Evolutionary conservation across 2,329 filamentous ascomycete genomes (phyloP).

Genomic region (Fusarium bulbicola): DNA sequence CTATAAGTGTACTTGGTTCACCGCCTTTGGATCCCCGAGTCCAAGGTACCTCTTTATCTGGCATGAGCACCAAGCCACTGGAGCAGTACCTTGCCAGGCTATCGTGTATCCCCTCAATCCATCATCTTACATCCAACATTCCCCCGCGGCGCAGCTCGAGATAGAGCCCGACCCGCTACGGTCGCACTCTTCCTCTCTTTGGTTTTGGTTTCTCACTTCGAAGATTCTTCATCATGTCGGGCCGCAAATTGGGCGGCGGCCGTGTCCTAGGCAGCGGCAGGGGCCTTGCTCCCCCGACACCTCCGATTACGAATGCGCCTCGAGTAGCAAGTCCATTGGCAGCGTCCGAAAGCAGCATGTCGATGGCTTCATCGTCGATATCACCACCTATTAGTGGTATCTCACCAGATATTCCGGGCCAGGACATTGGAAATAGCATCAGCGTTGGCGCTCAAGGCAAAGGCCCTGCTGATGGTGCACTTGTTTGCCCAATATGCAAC

Average conservation of each 20-base stretch:
- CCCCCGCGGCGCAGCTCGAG: constrained; percentile 44
- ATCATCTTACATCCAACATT: constrained; percentile 28
- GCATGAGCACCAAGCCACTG: constrained; percentile 6
- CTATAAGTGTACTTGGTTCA: constrained; percentile 17
- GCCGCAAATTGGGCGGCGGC: constrained; percentile 89
- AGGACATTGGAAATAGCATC: constrained; percentile 84
- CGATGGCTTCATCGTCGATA: constrained; percentile 74
- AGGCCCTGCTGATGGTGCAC: constrained; percentile 62
- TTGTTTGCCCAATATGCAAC: constrained; percentile 96
- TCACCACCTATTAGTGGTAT: constrained; percentile 71
- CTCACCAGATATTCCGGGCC: constrained; percentile 70
- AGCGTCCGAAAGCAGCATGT: constrained; percentile 76
- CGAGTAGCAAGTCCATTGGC: constrained; percentile 61
- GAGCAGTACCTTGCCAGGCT: constrained; percentile 3
- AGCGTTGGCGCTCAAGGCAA: constrained; percentile 68
- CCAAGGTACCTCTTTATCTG: constrained; percentile 28
- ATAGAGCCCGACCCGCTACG: constrained; percentile 47
- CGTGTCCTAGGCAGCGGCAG: constrained; percentile 89
- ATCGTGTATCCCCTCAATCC: constrained; percentile 20
- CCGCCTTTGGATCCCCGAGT: neutral
- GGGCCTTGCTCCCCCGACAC: constrained; percentile 74
- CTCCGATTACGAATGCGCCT: constrained; percentile 51
- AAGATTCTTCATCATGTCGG: constrained; percentile 68
- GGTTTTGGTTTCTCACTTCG: neutral
- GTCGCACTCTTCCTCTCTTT: constrained; percentile 42